These are phyloP conservation scores for Persicaria maculosa DNA, from an alignment of 148 eudicot genomes.

Conservation along the genomic window DNA sequence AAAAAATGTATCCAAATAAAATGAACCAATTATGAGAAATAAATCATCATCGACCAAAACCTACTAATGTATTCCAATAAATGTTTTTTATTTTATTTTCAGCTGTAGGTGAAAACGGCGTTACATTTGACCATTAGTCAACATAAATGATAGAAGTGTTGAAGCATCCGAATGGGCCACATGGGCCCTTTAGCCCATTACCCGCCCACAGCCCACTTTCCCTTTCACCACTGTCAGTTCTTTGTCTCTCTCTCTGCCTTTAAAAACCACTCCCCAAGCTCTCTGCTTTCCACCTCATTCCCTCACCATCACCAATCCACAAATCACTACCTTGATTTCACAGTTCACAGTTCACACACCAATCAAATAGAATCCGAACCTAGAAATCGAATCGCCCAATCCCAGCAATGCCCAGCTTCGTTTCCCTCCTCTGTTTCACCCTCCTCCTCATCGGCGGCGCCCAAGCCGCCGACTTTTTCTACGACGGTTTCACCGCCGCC, in stretches of 20 bases:
- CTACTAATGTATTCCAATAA: too few relatives aligned
- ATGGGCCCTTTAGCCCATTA: not conserved
- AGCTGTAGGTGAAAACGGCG: not conserved
- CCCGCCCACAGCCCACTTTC: not conserved
- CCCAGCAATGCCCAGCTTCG: not conserved
- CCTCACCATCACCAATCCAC: not conserved
- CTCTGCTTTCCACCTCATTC: conserved; percentile 5
- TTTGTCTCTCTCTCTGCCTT: not conserved
- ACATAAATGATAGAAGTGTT: not conserved
- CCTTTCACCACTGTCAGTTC: not conserved
- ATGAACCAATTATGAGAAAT: too few relatives aligned
- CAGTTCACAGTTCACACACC: too few relatives aligned
- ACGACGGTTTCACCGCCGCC: conserved; percentile 8
- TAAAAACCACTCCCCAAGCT: not conserved
- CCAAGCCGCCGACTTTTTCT: conserved; percentile 8
- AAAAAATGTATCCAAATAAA: too few relatives aligned
- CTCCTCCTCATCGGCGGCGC: not conserved
- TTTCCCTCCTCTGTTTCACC: not conserved
- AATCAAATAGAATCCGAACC: too few relatives aligned
- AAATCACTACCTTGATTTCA: not conserved
- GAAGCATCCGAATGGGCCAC: conserved; percentile 3
- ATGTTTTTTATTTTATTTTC: too few relatives aligned
- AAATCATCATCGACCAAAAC: too few relatives aligned
- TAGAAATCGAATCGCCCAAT: too few relatives aligned
- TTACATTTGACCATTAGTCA: not conserved